Base-by-base conservation (phyloP, 192 early-diverging fungal species). In the Phycomyces nitens region DNA sequence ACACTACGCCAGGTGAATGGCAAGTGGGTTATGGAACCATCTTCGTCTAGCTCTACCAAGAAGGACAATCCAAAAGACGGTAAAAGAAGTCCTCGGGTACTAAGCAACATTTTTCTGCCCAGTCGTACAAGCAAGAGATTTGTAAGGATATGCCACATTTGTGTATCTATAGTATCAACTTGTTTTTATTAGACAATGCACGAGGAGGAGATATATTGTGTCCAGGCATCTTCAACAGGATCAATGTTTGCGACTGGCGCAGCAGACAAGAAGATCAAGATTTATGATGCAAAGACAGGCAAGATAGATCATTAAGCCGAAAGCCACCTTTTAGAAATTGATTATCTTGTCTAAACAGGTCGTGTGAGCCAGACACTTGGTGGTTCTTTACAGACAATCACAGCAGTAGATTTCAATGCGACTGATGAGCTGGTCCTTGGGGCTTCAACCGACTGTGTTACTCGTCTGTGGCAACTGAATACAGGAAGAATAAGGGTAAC, bases 361-460 rank as follows among this genome's bases (percentile, higher is more conserved):
- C 58, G 62, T 20, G 42, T 74, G 12, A 71, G 66, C 18, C 74
- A 78, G 22, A 83, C 88, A 38, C 72, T 98, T 61, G 80, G 87
- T 29, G 96, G 96, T 0, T 89, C 92, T 41, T 66, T 93, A 49
- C 91, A 93, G 72, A 84, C 88, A 34, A 75, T 99, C 43, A 93
- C 93, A 80, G 90, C 89, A 27, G 82, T 94, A 0, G 80, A 80
- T 39, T 95, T 92, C 71, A 92, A 86, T 69, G 68, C 75, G 9
- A 70, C 80, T 8, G 84, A 86, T 58, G 90, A 93, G 1, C 69
- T 83, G 16, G 64, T 94, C 8, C 66, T 90, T 70, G 94, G 88
- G 0, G 87, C 92, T 7, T 94, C 92, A 9, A 96, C 93, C 71
- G 96, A 98, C 65, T 89, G 93, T 75, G 88, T 93, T 2, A 87